These are phyloP conservation scores for Papiliotrema terrestris DNA, from an alignment of 1,284 basidiomycete species.

Conservation along the genomic window DNA sequence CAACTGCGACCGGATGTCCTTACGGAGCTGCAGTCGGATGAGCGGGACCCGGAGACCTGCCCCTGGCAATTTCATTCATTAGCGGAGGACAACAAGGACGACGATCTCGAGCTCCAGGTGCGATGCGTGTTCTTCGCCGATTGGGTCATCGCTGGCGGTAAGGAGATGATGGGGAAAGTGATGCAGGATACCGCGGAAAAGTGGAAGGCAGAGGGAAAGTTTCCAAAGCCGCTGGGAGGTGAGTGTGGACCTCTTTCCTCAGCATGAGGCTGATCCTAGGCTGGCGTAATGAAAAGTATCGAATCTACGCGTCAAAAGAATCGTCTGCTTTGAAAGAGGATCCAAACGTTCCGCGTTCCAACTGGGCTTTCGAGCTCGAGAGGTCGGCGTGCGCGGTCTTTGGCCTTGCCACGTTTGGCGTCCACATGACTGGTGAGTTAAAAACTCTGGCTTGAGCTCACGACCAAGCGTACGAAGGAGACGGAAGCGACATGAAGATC, in stretches of 20 bases:
- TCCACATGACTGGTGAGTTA: slow-evolving; percentile 43
- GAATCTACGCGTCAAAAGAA: slow-evolving; percentile 67
- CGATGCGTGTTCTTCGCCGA: slow-evolving; percentile 29
- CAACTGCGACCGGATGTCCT: slow-evolving; percentile 23
- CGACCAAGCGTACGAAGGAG: slow-evolving; percentile 41
- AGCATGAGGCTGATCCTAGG: slow-evolving; percentile 40
- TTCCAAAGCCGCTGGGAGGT: slow-evolving; percentile 47
- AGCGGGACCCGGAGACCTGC: slow-evolving; percentile 1
- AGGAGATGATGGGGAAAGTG: slow-evolving; percentile 33
- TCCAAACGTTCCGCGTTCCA: slow-evolving; percentile 38
- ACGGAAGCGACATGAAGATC: slow-evolving; percentile 54
- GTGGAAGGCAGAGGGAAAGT: slow-evolving; percentile 46
- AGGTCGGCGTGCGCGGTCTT: slow-evolving; percentile 75
- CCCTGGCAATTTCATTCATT: slow-evolving; percentile 12
- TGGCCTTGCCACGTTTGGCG: slow-evolving; percentile 76
- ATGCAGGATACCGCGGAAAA: slow-evolving; percentile 37
- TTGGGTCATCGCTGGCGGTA: slow-evolving; percentile 22
- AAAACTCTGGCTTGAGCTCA: background rate
- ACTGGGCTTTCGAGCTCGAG: slow-evolving; percentile 83
- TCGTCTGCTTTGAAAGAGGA: slow-evolving; percentile 52
- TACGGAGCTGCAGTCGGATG: slow-evolving; percentile 11
- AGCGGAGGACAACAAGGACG: slow-evolving; percentile 7
- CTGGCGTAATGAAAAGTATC: slow-evolving; percentile 81
- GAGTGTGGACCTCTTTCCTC: slow-evolving; percentile 7
- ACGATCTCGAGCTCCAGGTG: slow-evolving; percentile 4